Evolutionary conservation across 1,139 yeast species (phyloP).

Genomic region (Protomyces inundatus): DNA sequence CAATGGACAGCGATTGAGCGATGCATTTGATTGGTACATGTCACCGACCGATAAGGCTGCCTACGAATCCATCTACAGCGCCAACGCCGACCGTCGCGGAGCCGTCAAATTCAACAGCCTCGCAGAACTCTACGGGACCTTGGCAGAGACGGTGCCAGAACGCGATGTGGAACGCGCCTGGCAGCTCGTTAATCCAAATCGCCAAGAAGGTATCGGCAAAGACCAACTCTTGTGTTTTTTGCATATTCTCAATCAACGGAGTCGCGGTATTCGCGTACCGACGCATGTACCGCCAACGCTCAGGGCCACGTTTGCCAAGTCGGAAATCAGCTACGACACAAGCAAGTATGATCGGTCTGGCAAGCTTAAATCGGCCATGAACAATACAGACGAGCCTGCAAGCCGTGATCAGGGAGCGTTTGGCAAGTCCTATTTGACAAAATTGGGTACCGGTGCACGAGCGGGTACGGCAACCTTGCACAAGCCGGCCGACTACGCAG

Average conservation of each 20-base stretch:
- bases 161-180: conserved; percentile 89
- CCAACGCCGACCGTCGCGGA: conserved; percentile 77
- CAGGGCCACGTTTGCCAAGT: conserved; percentile 85
- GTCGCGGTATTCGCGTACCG: conserved; percentile 82
- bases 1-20: conserved; percentile 52
- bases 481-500: conserved; percentile 57
- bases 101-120: conserved; percentile 50
- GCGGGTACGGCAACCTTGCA: conserved; percentile 33
- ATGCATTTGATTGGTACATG: conserved; percentile 92
- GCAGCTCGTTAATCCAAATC: conserved; percentile 83
- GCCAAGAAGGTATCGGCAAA: conserved; percentile 79
- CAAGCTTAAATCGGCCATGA: conserved; percentile 2
- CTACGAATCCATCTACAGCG: conserved; percentile 71
- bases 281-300: conserved; percentile 90
- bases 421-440: conserved; percentile 46
- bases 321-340: conserved; percentile 58
- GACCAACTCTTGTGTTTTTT: conserved; percentile 86
- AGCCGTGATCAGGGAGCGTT: conserved; percentile 43
- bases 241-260: conserved; percentile 85
- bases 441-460: conserved; percentile 43
- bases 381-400: conserved; percentile 29
- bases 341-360: conserved; percentile 16
- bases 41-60: conserved; percentile 76
- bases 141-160: conserved; percentile 61
- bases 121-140: conserved; percentile 60